Base-by-base conservation (phyloP, 2,329 filamentous ascomycete species). In the Hypomyces perniciosus region DNA sequence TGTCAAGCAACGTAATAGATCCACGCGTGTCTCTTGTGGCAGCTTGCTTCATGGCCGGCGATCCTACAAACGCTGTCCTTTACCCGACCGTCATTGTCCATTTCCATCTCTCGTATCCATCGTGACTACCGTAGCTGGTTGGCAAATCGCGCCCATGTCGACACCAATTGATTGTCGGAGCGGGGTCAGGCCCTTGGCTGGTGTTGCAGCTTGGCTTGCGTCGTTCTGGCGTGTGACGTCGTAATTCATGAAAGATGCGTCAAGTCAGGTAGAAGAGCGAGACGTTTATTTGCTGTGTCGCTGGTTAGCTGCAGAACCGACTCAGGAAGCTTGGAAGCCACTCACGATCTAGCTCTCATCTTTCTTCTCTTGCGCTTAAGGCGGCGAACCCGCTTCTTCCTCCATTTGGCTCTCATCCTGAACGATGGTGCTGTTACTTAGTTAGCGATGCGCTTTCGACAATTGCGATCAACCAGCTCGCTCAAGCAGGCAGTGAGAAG, bases 291-390 rank as follows among this genome's bases (percentile, higher is more conserved):
- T 85, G 75, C 82, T 85, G 65, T 38, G 10, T 7, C 13, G 35
- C 6, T 9, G 53, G 62, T 76, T 65, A 74, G 72, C 52, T 13
- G 40, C 41, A 46, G 39, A 55, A 60, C 50, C 61, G 31, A 9
- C 35, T 13, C 8, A 40, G 9, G 6, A 20, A 26, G 27, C 1
- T 8, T 35, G 39, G 20, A 13, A 12, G n/a, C 20, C 34, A 79
- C 90, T 83, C 83, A 97, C 93, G 85, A 91, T 80, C 93, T 81
- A 69, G 92, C 93, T 75, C 93, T 85, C 80, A 93, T 96, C 92
- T 99, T 99, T 90, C 93, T 95, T 81, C 93, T 90, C 91, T 99
- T 99, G 74, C 91, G 87, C 88, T 97, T 97, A 77, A 99, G 90
- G 78, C 93, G 86, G 71, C 93, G 84, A 79, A 96, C 91, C 76